phyloP scores from a whole-genome alignment of 352 stramenopile species.

The Aphanomyces cochlioides region DNA sequence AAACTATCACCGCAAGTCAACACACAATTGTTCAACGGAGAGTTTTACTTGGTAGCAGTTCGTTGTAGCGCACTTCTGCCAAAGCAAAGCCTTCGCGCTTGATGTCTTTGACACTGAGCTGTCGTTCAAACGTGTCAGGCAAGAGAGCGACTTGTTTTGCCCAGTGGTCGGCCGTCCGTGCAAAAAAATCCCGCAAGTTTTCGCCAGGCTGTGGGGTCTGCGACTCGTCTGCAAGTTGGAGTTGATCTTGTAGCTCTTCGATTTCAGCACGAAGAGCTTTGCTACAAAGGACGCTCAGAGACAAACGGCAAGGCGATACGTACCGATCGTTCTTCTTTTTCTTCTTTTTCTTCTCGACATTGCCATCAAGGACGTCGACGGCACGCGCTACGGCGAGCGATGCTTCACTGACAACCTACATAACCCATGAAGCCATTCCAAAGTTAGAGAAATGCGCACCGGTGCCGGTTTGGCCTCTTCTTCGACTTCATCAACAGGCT shows the following conservation, averaged over 20 bases:
- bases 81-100: constrained; percentile 78
- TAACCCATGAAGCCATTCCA: not conserved
- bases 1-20: constrained; percentile 41
- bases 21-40: not conserved
- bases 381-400: constrained; percentile 40
- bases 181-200: constrained; percentile 83
- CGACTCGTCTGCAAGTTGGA: constrained; percentile 60
- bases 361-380: constrained; percentile 52
- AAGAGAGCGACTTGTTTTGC: constrained; percentile 45
- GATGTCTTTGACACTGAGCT: constrained; percentile 82
- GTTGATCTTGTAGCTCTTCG: constrained; percentile 77
- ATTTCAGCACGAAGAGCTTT: constrained; percentile 68
- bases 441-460: constrained; percentile 4
- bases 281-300: not conserved
- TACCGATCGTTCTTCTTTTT: constrained; percentile 45
- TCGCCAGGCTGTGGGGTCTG: constrained; percentile 79
- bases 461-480: constrained; percentile 39
- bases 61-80: constrained; percentile 72
- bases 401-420: constrained; percentile 22
- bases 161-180: constrained; percentile 75
- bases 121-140: constrained; percentile 59
- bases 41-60: constrained; percentile 62
- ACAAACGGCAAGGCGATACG: not conserved
- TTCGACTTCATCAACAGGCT: constrained; percentile 42
- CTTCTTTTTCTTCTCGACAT: constrained; percentile 33